Percentiles rank a stretch among this genome's conserved stretches.
These are phyloP conservation scores for Aegilops longissima DNA, from an alignment of 176 grass and related monocot species.

Conservation along the genomic window DNA sequence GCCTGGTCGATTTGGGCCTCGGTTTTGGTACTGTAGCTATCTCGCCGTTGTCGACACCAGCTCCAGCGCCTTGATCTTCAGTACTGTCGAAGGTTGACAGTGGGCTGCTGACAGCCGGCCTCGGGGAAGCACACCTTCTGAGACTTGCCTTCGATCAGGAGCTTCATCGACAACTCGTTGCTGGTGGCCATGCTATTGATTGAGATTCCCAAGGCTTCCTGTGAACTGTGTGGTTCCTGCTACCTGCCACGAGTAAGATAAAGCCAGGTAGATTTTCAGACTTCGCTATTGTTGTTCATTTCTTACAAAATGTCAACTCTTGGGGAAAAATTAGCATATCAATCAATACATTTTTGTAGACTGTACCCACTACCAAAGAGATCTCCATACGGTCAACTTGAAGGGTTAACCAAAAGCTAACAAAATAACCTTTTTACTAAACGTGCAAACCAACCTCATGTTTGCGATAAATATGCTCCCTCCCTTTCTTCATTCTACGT, in stretches of 20 bases:
- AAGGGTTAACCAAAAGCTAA: background rate
- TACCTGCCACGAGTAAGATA: background rate
- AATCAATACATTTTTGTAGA: no score
- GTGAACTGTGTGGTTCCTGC: background rate
- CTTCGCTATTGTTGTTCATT: background rate
- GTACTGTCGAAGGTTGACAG: background rate
- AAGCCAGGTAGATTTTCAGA: no score
- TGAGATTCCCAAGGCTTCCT: background rate
- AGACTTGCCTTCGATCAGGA: constrained; percentile 23
- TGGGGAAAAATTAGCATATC: background rate
- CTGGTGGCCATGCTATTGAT: background rate
- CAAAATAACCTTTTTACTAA: background rate
- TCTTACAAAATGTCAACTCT: background rate
- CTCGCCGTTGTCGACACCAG: background rate
- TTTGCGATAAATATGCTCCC: no score
- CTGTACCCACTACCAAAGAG: background rate
- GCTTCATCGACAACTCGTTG: constrained; percentile 22
- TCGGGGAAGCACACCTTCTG: constrained; percentile 31
- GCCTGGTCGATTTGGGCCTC: no score
- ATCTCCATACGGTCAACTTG: background rate
- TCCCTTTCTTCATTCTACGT: background rate
- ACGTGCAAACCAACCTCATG: background rate
- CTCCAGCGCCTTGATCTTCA: no score
- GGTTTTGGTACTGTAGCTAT: background rate
- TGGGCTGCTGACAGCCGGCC: constrained; percentile 3